Percentiles rank a stretch among this genome's conserved stretches.
Evolutionary conservation across 2,329 filamentous ascomycete species (phyloP).

Genomic region (Microcyclospora pomicola): DNA sequence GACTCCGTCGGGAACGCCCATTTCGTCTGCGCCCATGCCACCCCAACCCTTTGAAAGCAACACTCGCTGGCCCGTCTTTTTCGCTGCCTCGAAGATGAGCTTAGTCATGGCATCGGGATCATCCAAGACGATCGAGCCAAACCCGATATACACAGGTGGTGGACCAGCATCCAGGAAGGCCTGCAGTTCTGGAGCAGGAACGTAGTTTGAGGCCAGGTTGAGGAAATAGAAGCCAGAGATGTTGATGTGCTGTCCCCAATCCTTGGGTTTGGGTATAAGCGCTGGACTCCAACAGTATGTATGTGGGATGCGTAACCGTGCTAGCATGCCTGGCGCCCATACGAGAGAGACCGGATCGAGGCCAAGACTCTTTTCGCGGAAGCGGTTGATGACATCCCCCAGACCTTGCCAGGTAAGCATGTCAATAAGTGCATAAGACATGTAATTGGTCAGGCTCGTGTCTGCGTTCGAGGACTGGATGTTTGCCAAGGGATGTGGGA

Average conservation of each 20-base stretch:
- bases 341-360: slow-evolving; percentile 66
- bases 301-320: slow-evolving; percentile 62
- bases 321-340: slow-evolving; percentile 69
- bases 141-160: slow-evolving; percentile 68
- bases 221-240: slow-evolving; percentile 69
- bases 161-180: slow-evolving; percentile 54
- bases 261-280: slow-evolving; percentile 62
- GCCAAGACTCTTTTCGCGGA: slow-evolving; percentile 59
- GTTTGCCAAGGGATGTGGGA: slow-evolving; percentile 76
- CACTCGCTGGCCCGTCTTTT: slow-evolving; percentile 35
- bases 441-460: slow-evolving; percentile 62
- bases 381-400: slow-evolving; percentile 81
- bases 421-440: slow-evolving; percentile 73
- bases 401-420: slow-evolving; percentile 90
- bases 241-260: slow-evolving; percentile 59
- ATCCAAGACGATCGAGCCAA: slow-evolving; percentile 70
- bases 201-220: slow-evolving; percentile 51
- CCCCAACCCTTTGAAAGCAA: slow-evolving; percentile 44
- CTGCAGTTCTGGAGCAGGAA: slow-evolving; percentile 49
- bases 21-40: slow-evolving; percentile 27
- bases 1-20: slow-evolving; percentile 29
- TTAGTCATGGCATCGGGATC: slow-evolving; percentile 57
- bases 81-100: slow-evolving; percentile 58
- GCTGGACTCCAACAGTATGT: slow-evolving; percentile 88
- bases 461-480: slow-evolving; percentile 65